Conservation (phyloP, 306 rosid genomes). For the Cicer chorassanicum region DNA sequence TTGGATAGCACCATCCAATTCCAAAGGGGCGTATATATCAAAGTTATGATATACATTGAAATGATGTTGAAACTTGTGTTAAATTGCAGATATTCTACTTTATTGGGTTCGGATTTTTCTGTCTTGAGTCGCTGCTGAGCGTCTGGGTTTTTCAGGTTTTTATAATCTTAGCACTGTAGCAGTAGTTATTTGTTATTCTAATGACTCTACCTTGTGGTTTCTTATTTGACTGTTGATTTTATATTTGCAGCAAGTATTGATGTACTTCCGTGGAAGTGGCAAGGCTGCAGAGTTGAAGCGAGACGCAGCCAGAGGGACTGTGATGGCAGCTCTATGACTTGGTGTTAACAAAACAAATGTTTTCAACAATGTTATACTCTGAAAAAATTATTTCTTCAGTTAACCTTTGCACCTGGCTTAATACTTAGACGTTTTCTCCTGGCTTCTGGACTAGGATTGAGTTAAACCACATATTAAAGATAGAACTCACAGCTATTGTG, state of each 20-base stretch:
- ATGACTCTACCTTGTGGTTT: not conserved
- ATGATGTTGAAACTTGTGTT: slow-evolving; percentile 43
- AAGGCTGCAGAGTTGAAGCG: slow-evolving; percentile 73
- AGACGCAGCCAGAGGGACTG: slow-evolving; percentile 78
- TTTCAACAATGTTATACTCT: slow-evolving; percentile 26
- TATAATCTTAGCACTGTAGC: slow-evolving; percentile 18
- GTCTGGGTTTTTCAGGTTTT: slow-evolving; percentile 96
- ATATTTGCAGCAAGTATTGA: slow-evolving; percentile 83
- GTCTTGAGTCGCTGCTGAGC: slow-evolving; percentile 79
- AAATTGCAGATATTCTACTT: slow-evolving; percentile 79
- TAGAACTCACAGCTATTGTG: slow-evolving; percentile 47
- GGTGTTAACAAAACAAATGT: slow-evolving; percentile 19
- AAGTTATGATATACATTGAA: slow-evolving; percentile 30
- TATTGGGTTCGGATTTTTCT: slow-evolving; percentile 74
- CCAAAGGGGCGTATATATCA: not conserved
- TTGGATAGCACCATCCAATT: slow-evolving; percentile 8
- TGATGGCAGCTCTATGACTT: slow-evolving; percentile 83
- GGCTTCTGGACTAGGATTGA: slow-evolving; percentile 36
- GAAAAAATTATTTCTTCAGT: slow-evolving; percentile 36
- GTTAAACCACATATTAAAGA: slow-evolving; percentile 40
- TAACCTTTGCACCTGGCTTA: slow-evolving; percentile 41
- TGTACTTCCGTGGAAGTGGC: slow-evolving; percentile 97
- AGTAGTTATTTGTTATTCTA: slow-evolving; percentile 22
- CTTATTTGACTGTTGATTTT: slow-evolving; percentile 40
- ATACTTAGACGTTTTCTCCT: slow-evolving; percentile 38